Percentiles rank a stretch among this genome's conserved stretches.
phyloP scores from a whole-genome alignment of 192 early-diverging fungal species.

The Podochytrium sp. region DNA sequence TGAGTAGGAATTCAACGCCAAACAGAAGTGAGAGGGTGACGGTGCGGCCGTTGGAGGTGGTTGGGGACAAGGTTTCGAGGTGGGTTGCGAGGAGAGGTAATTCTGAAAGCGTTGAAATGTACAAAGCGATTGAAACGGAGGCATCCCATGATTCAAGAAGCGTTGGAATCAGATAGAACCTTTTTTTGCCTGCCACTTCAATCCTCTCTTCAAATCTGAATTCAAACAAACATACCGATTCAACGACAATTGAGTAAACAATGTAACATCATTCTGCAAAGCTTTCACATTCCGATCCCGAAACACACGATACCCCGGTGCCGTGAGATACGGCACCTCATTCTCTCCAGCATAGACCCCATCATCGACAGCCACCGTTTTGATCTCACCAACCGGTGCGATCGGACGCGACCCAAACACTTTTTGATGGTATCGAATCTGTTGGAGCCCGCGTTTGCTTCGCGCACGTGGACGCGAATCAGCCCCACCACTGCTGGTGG shows the following conservation, averaged over 20 bases:
- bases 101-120: slow-evolving; percentile 26
- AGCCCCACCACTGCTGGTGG: no score
- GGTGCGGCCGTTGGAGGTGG: not conserved
- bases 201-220: no score
- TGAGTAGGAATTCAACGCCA: slow-evolving; percentile 29
- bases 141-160: slow-evolving; percentile 32
- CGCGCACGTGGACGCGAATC: no score
- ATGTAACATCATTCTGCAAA: not conserved
- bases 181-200: no score
- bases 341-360: slow-evolving; percentile 23
- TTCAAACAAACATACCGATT: no score
- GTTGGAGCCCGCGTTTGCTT: not conserved
- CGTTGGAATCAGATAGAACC: slow-evolving; percentile 7
- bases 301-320: slow-evolving; percentile 21
- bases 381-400: not conserved
- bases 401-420: not conserved
- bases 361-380: slow-evolving; percentile 8
- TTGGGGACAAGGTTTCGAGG: not conserved
- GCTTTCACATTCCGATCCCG: not conserved
- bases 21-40: slow-evolving; percentile 32
- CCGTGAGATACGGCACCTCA: slow-evolving; percentile 11
- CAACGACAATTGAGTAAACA: slow-evolving; percentile 23
- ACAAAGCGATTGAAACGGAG: slow-evolving; percentile 31
- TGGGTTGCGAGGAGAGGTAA: not conserved
- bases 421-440: not conserved